These are phyloP conservation scores for Entrophospora sp. DNA, from an alignment of 192 early-diverging fungal species.

Conservation along the genomic window DNA sequence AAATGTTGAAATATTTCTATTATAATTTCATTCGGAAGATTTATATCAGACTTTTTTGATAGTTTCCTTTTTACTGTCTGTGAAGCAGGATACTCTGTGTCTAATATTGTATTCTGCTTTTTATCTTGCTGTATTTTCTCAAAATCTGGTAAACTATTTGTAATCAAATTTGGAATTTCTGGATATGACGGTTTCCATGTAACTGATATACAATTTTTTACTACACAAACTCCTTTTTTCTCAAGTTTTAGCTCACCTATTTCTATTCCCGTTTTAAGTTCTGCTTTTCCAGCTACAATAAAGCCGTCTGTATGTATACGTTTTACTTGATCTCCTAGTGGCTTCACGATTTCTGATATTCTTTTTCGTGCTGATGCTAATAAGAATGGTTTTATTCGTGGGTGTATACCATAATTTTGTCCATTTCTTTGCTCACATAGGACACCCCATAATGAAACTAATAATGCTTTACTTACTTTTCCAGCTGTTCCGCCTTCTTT, in stretches of 20 bases:
- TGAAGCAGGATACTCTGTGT: neutral
- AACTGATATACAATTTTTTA: neutral
- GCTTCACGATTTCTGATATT: neutral
- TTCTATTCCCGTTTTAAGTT: neutral
- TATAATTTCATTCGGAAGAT: neutral
- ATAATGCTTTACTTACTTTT: neutral
- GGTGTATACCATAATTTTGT: neutral
- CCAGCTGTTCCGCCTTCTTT: neutral
- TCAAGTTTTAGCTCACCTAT: neutral
- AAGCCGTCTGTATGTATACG: neutral
- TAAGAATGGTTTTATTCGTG: neutral
- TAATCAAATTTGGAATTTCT: neutral
- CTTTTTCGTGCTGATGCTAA: neutral
- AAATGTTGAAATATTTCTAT: neutral
- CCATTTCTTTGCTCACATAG: constrained; percentile 1
- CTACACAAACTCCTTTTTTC: neutral
- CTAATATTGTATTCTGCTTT: neutral
- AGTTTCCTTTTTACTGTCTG: neutral
- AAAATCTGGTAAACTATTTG: neutral
- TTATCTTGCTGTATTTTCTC: too few species aligned
- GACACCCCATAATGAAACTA: neutral
- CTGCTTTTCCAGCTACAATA: neutral
- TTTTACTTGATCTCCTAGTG: neutral
- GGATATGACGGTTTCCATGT: neutral
- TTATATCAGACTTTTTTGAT: neutral